These are phyloP conservation scores for Sordaria brevicollis DNA, from an alignment of 495 filamentous ascomycete species.

Conservation along the genomic window DNA sequence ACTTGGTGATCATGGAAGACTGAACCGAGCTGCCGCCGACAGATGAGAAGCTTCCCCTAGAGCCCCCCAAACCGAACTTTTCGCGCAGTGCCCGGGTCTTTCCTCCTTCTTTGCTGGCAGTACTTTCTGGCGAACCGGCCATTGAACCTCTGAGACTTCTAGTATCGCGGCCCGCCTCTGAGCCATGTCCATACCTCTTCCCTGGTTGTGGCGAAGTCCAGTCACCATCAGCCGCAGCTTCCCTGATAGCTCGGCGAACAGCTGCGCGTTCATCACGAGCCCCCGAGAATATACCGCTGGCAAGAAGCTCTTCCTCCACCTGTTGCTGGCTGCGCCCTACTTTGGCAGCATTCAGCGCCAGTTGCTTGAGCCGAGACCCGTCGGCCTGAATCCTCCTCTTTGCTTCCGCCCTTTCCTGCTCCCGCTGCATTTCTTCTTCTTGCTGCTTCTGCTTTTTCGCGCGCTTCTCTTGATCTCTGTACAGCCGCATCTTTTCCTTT, in stretches of 20 bases:
- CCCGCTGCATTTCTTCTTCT: constrained; percentile 21
- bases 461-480: constrained; percentile 17
- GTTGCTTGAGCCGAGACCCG: constrained; percentile 2
- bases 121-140: constrained; percentile 6
- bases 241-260: constrained; percentile 18
- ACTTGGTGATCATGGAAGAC: constrained; percentile 1
- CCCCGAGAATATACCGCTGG: constrained; percentile 30
- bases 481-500: constrained; percentile 18
- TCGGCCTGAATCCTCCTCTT: constrained; percentile 15
- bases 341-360: constrained; percentile 4
- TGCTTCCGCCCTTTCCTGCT: constrained; percentile 12
- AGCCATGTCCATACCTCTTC: constrained; percentile 3
- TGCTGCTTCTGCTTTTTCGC: constrained; percentile 18
- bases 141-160: not conserved
- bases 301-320: constrained; percentile 32
- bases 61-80: constrained; percentile 17
- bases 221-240: not conserved
- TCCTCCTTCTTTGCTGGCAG: constrained; percentile 13
- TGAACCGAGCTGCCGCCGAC: not conserved
- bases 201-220: not conserved
- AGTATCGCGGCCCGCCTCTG: constrained; percentile 9
- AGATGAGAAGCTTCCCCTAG: constrained; percentile 16
- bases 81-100: constrained; percentile 22
- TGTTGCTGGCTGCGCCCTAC: not conserved
- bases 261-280: constrained; percentile 25